Evolutionary conservation across 768 basidiomycete genomes (phyloP).

Genomic region (Suillus bovinus): DNA sequence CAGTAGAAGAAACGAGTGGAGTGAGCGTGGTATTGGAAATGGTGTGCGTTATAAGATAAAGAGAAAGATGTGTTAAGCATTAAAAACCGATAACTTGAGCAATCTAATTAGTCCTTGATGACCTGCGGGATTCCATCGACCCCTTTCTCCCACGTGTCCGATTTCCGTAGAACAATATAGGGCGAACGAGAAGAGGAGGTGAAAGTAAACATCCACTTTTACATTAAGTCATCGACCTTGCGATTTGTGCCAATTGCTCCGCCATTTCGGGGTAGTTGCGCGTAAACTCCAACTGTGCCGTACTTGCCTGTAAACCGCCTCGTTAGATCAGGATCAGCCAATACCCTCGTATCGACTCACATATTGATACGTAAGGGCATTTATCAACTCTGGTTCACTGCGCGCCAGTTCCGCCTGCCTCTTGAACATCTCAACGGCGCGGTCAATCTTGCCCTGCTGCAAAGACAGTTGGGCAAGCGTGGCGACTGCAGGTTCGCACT

Average conservation of each 20-base stretch:
- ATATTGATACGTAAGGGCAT: conserved; percentile 76
- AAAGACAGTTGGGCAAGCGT: conserved; percentile 91
- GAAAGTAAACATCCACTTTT: conserved; percentile 10
- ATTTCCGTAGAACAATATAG: not conserved
- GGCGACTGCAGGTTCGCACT: conserved; percentile 95
- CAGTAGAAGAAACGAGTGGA: not conserved
- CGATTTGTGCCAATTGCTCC: conserved; percentile 57
- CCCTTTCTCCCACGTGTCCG: not conserved
- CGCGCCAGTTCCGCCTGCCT: conserved; percentile 83
- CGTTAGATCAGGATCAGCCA: conserved; percentile 1
- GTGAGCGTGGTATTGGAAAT: conserved; percentile 6
- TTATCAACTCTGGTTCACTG: conserved; percentile 85
- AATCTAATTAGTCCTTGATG: not conserved
- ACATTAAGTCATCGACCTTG: conserved; percentile 38
- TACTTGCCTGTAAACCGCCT: conserved; percentile 59
- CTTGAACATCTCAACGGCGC: conserved; percentile 85
- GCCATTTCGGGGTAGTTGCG: conserved; percentile 84
- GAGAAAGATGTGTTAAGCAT: conserved; percentile 4
- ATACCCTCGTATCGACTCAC: conserved; percentile 41
- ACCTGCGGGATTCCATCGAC: not conserved
- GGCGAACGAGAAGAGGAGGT: not conserved
- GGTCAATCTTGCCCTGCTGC: conserved; percentile 87
- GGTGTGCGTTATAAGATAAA: not conserved
- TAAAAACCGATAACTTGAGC: conserved; percentile 7
- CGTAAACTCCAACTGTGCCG: conserved; percentile 81